Evolutionary conservation across 306 rosid species (phyloP), one percentile per base, ranked within the genome.

Genomic region (Cercis canadensis): DNA sequence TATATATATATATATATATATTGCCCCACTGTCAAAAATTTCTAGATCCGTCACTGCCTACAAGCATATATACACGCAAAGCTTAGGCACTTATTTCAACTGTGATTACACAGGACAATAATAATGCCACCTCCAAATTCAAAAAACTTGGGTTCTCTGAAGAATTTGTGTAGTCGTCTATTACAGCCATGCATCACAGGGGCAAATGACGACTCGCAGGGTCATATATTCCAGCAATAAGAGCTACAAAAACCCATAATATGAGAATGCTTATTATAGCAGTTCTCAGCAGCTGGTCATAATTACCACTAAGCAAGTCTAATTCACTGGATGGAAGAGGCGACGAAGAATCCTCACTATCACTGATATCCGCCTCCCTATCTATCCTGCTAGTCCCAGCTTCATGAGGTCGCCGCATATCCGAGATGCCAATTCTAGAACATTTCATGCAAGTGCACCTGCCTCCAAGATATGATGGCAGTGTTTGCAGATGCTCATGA

Each of bases 391-490:
- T 68, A 18, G 76, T 80, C 59, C 83, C 85, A 31, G 65, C 47
- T 78, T 69, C 71, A 67, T 0, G 57, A 82, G 54, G 81, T 61
- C 37, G 87, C 59, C 5, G 73, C 58, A 64, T 36, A 34, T 72
- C 34, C 72, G 18, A 24, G 47, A 59, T 51, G 75, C 76, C 68
- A 21, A 81, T 60, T 57, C 82, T 83, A n/a, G 85, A 84, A 80
- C 99, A 95, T 60, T 52, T 75, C 66, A 46, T 36, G 85, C 97
- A 95, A 39, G 75, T 46, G 87, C 99, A 95, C 63, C 78, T 34
- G 57, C 99, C 97, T 68, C 89, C 96, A 56, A 95, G 90, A 79
- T 79, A 95, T 33, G 80, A 78, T 16, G 99, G 97, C 24, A 85
- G 77, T 31, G 74, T 73, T 13, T 52, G 53, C 44, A 91, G 81